phyloP scores from a whole-genome alignment of 202 grass and related monocot genomes.

The Alloteropsis angusta region DNA sequence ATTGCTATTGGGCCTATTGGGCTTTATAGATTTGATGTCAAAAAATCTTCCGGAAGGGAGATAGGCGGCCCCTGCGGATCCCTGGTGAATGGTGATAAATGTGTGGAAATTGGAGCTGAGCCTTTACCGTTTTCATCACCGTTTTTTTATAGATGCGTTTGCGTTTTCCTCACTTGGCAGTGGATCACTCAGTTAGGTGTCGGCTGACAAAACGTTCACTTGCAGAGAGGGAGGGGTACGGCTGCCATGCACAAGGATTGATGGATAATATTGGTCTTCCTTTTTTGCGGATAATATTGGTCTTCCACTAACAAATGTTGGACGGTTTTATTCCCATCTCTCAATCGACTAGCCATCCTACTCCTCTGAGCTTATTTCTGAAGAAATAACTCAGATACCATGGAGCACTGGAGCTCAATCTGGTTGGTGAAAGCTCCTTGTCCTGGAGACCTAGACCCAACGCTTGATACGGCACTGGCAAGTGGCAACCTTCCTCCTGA shows the following conservation, averaged over 20 bases:
- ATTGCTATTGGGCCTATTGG: no score
- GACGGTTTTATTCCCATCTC: background rate
- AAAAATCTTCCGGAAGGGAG: no score
- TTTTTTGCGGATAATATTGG: no score
- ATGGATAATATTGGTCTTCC: no score
- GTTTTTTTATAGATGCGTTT: no score
- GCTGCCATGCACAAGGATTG: no score
- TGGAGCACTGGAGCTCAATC: background rate
- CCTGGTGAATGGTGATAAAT: no score
- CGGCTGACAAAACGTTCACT: background rate
- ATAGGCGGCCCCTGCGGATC: no score
- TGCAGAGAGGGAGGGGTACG: background rate
- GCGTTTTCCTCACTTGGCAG: background rate
- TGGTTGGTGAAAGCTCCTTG: background rate
- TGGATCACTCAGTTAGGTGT: background rate
- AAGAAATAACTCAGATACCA: background rate
- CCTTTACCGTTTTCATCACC: no score
- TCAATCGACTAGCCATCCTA: background rate
- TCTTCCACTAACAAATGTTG: background rate
- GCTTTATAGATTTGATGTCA: no score
- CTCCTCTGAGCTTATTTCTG: background rate
- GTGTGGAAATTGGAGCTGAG: no score
- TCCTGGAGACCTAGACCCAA: background rate
- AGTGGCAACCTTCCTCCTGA: background rate
- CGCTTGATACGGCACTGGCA: background rate